Evolutionary conservation across 2,329 filamentous ascomycete species (phyloP).

Genomic region (Alternaria longipes): DNA sequence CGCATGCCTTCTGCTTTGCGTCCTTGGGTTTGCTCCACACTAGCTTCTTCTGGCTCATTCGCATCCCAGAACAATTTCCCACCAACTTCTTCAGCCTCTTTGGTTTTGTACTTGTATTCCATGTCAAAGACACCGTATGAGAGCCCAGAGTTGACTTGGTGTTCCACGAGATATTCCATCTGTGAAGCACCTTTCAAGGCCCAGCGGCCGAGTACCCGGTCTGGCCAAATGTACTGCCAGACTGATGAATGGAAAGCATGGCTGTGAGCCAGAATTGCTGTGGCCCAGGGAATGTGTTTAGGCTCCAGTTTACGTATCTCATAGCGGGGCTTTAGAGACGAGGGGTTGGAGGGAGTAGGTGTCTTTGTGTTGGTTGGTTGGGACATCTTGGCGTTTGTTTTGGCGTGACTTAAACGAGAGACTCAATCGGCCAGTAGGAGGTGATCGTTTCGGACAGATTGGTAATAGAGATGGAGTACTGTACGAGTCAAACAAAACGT

Average conservation of each 20-base stretch:
- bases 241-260: constrained; percentile 44
- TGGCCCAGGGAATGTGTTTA: constrained; percentile 40
- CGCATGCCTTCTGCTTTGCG: constrained; percentile 30
- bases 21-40: constrained; percentile 27
- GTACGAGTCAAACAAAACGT: neutral
- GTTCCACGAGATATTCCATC: constrained; percentile 41
- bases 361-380: constrained; percentile 3
- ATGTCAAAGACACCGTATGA: constrained; percentile 54
- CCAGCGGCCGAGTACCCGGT: constrained; percentile 25
- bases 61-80: constrained; percentile 43
- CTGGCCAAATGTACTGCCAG: constrained; percentile 40
- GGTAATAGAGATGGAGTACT: neutral
- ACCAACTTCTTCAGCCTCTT: constrained; percentile 36
- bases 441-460: neutral
- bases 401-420: neutral
- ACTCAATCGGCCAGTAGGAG: neutral
- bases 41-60: constrained; percentile 13
- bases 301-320: constrained; percentile 42
- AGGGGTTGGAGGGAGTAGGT: constrained; percentile 33
- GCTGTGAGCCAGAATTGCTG: constrained; percentile 43
- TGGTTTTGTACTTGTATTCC: constrained; percentile 48
- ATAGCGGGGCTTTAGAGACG: constrained; percentile 40
- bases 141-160: constrained; percentile 48
- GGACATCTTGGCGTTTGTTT: constrained; percentile 1
- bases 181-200: constrained; percentile 14